Conservation (phyloP, 1,139 yeast species). For the Magnusiomyces tetraspermus region DNA sequence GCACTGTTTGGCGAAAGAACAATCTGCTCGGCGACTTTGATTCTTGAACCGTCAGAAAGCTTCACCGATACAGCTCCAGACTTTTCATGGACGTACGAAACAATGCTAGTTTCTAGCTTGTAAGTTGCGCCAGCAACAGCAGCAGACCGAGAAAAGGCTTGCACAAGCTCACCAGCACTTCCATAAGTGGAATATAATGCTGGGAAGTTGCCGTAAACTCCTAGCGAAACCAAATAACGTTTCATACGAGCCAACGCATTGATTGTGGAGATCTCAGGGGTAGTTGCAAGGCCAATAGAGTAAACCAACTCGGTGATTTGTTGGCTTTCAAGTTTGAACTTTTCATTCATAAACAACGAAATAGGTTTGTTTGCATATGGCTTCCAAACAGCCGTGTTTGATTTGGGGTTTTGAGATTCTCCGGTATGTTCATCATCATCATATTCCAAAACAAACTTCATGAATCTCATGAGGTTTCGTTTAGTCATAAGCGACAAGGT, state of each 20-base stretch:
- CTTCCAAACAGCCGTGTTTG: slow-evolving; percentile 41
- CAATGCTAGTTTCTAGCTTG: slow-evolving; percentile 60
- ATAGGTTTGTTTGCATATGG: slow-evolving; percentile 51
- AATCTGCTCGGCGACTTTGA: slow-evolving; percentile 67
- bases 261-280: slow-evolving; percentile 51
- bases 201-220: slow-evolving; percentile 90
- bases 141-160: slow-evolving; percentile 94
- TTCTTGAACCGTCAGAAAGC: slow-evolving; percentile 66
- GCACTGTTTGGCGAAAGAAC: slow-evolving; percentile 29
- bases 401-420: slow-evolving; percentile 17
- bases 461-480: slow-evolving; percentile 81
- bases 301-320: slow-evolving; percentile 76
- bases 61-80: slow-evolving; percentile 40
- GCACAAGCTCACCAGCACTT: slow-evolving; percentile 92
- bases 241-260: slow-evolving; percentile 73
- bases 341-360: slow-evolving; percentile 45
- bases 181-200: slow-evolving; percentile 88
- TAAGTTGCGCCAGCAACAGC: slow-evolving; percentile 97
- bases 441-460: slow-evolving; percentile 77
- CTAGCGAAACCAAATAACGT: slow-evolving; percentile 76
- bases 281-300: slow-evolving; percentile 72
- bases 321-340: slow-evolving; percentile 61
- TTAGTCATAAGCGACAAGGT: slow-evolving; percentile 66
- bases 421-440: slow-evolving; percentile 30
- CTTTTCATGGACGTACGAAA: slow-evolving; percentile 52